Base-by-base conservation (phyloP, 108 stramenopile genomes). In the Schizochytrium sp. region DNA sequence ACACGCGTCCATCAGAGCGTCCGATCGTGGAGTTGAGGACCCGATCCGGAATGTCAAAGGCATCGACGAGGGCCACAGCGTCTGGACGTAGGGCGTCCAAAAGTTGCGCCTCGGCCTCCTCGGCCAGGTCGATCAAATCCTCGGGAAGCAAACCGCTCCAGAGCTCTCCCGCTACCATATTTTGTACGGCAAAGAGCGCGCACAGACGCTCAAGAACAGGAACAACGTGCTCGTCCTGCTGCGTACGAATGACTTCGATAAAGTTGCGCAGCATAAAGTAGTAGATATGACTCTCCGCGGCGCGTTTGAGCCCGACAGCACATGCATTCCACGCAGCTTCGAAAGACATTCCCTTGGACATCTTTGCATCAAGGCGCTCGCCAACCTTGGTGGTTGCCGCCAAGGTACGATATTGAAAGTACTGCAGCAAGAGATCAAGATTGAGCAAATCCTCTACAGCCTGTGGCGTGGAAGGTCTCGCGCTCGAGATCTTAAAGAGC, bases 41-140 rank as follows among this genome's bases (percentile, higher is more conserved):
- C 88, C 96, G 96, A 88, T 98, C 97, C 29, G 95, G 93, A 90
- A 96, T 94, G 89, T 97, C 96, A 51, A 94, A 93, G 6, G 97
- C 95, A 91, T 98, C 97, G 45, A 96, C 96, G 72, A 98, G 91
- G 8, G 94, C 94, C 60, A 98, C 96, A 10, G 97, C 96, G 88
- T 95, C 94, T 45, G 93, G 95, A 60, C 97, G 95, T 12, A 95
- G 72, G 43, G 90, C 51, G 58, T 91, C 90, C 60, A 72, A 72
- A 60, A 87, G 55, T 72, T 88, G 58, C 23, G 91, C 88, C 5
- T 83, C 60, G 41, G 90, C 83, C 87, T 97, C 95, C 43, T 91
- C 91, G 28, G 90, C 57, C 34, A 96, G 94, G 44, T 95, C 95
- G 58, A 53, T 18, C 19, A 83, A 16, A 6, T 83, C 48, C 76